Evolutionary conservation across 768 basidiomycete genomes (phyloP), one percentile per base, ranked within the genome.

Genomic region (Russula sp.): DNA sequence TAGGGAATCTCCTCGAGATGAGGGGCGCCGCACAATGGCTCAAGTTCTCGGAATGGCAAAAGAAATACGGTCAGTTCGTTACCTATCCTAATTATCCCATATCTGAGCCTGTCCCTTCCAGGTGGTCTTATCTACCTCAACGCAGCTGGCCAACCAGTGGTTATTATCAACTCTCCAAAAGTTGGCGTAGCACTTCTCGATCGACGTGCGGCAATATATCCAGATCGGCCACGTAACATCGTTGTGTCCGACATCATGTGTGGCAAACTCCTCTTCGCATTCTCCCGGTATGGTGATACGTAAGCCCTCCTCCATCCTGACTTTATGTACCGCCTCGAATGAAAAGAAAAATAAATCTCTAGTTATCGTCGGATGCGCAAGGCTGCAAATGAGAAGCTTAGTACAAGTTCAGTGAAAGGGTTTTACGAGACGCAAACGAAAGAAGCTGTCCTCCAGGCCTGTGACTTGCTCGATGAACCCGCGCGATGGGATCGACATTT

Each of bases 101-200:
- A 20, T 30, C 18, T 30, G 26, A 30, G 3, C 18, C 18, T 8
- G 18, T 9, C 22, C 13, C 22, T 6, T 18, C 16, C 16, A 55
- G 54, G 38, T 24, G 54, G 26, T 26, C 54, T 55, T 7, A 40
- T 40, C 54, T 55, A 55, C 54, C 54, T 40, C 36, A 40, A 55
- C 26, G 54, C 24, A 26, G 36, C 36, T 10, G 54, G 54, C 22
- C 38, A 55, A 22, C 24, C 36, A 8, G 3, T 55, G 1, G 16
- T 42, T 14, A 18, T 56, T 40, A 16, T 56, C 16, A 56, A 56
- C 40, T 42, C 55, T 42, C 55, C 28, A 9, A 56, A 28, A 56
- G 55, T n/a, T 11, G 55, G 38, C 7, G 55, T 26, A 28, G 54
- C 24, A 16, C 54, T 55, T 14, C 38, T 55, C 7, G 54, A 56